Conservation (phyloP, 2,329 filamentous ascomycete genomes). For the Capronia coronata region DNA sequence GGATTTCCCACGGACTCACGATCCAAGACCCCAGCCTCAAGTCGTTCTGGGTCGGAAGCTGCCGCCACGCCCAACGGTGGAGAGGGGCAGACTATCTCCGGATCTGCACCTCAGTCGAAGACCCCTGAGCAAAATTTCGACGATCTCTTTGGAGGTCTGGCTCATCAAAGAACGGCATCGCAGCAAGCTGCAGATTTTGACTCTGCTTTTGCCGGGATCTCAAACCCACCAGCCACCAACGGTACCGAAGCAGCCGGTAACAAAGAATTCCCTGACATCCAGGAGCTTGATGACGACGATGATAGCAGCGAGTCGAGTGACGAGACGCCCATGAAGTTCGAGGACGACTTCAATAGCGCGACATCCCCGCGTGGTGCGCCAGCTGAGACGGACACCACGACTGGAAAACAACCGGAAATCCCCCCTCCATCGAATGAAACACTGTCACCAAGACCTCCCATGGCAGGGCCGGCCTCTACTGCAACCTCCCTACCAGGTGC, state of each 20-base stretch:
- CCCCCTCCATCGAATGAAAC: constrained; percentile 19
- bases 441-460: constrained; percentile 31
- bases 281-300: constrained; percentile 68
- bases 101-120: constrained; percentile 20
- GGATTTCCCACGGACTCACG: constrained; percentile 42
- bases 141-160: constrained; percentile 41
- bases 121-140: constrained; percentile 36
- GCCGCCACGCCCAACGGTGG: constrained; percentile 12
- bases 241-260: constrained; percentile 33
- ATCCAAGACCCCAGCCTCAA: constrained; percentile 21
- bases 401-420: constrained; percentile 35
- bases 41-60: constrained; percentile 13
- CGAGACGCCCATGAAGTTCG: constrained; percentile 64
- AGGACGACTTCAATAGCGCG: constrained; percentile 79
- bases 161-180: constrained; percentile 40
- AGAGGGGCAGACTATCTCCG: neutral
- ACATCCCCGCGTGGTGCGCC: constrained; percentile 36
- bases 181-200: constrained; percentile 44
- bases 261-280: constrained; percentile 86
- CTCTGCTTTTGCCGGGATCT: constrained; percentile 42
- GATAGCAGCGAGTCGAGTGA: constrained; percentile 71
- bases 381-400: constrained; percentile 29
- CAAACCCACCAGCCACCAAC: constrained; percentile 37
- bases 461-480: constrained; percentile 35
- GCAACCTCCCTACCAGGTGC: constrained; percentile 44